phyloP scores from a whole-genome alignment of 1,284 basidiomycete species.

The Cutaneotrichosporon sp. region DNA sequence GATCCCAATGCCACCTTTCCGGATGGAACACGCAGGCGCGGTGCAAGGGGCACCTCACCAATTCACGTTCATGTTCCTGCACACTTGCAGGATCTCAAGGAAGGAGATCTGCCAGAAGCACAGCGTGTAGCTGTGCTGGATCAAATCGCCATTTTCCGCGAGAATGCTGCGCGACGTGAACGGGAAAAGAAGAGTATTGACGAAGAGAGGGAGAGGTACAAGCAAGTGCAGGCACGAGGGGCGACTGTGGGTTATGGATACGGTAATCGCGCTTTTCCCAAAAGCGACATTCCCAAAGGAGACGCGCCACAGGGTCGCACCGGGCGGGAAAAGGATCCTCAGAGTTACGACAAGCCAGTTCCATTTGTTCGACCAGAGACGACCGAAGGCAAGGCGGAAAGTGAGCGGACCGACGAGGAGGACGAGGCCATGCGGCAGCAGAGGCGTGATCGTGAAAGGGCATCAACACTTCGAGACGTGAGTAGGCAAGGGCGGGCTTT shows the following conservation, averaged over 20 bases:
- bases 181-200: conserved; percentile 74
- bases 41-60: conserved; percentile 16
- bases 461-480: conserved; percentile 75
- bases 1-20: conserved; percentile 22
- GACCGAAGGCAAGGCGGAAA: conserved; percentile 39
- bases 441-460: conserved; percentile 65
- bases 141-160: conserved; percentile 89
- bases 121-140: conserved; percentile 88
- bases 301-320: background rate
- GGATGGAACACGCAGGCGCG: conserved; percentile 46
- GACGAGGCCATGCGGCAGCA: conserved; percentile 71
- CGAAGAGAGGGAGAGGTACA: conserved; percentile 40
- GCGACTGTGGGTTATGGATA: conserved; percentile 32
- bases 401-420: conserved; percentile 73
- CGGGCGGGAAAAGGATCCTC: conserved; percentile 54
- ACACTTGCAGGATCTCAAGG: conserved; percentile 88
- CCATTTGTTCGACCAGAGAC: conserved; percentile 70
- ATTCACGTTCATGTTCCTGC: conserved; percentile 69
- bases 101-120: conserved; percentile 91
- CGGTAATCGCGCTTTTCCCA: conserved; percentile 21
- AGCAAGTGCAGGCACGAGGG: conserved; percentile 13
- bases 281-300: background rate
- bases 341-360: conserved; percentile 69
- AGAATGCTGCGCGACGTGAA: conserved; percentile 77
- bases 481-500: conserved; percentile 31